These are phyloP conservation scores for Ceratocystis ficicola DNA, from an alignment of 2,329 filamentous ascomycete genomes.

Conservation along the genomic window DNA sequence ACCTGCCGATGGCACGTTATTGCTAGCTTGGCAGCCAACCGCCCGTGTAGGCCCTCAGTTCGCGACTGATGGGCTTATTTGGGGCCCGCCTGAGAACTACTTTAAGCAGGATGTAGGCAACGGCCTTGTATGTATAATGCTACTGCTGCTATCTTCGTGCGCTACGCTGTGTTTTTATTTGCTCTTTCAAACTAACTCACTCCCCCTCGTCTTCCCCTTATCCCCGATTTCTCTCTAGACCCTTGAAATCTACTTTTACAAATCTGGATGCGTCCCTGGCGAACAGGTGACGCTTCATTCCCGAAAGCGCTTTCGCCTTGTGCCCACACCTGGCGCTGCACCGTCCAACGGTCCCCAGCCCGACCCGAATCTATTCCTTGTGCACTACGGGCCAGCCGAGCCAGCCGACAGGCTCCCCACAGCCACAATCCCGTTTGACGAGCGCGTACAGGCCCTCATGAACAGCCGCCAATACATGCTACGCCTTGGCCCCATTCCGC, in stretches of 20 bases:
- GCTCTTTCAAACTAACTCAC: conserved; percentile 15
- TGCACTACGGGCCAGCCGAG: conserved; percentile 75
- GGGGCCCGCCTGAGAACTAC: conserved; percentile 68
- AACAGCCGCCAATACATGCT: conserved; percentile 53
- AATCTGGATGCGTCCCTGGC: conserved; percentile 64
- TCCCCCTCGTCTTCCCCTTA: not conserved
- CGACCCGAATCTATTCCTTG: conserved; percentile 77
- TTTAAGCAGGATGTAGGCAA: conserved; percentile 61
- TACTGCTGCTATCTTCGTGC: not conserved
- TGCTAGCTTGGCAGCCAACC: conserved; percentile 80
- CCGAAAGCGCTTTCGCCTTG: conserved; percentile 74
- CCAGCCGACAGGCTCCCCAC: conserved; percentile 60
- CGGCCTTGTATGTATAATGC: conserved; percentile 37
- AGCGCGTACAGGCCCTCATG: conserved; percentile 48
- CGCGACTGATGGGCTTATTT: conserved; percentile 84
- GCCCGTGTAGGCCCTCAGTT: conserved; percentile 59
- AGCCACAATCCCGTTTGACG: conserved; percentile 51
- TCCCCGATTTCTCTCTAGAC: conserved; percentile 41
- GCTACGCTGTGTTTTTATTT: not conserved
- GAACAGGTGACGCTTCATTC: conserved; percentile 66
- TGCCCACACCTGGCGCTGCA: conserved; percentile 56
- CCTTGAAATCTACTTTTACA: conserved; percentile 78
- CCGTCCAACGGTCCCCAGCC: conserved; percentile 52
- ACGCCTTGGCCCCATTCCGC: conserved; percentile 65
- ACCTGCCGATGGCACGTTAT: conserved; percentile 67